These are phyloP conservation scores for Gracilaria vermiculophylla DNA, from an alignment of 23 red algal genomes.

Conservation along the genomic window DNA sequence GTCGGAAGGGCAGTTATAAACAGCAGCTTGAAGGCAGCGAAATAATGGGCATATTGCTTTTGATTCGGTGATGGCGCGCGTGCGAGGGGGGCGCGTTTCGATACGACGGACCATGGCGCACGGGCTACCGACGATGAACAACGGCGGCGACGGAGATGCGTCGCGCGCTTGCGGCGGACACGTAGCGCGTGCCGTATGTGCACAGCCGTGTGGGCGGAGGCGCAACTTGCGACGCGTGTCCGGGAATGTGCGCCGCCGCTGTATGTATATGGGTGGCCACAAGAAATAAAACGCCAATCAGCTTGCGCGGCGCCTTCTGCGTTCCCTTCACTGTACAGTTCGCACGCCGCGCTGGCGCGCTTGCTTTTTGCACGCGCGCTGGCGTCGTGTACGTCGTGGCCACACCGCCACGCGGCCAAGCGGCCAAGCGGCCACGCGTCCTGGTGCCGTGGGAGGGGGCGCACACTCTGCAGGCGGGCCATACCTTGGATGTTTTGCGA, in stretches of 20 bases:
- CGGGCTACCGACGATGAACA: not conserved
- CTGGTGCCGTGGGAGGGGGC: too few species aligned
- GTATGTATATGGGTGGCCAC: not conserved
- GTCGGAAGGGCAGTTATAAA: not conserved
- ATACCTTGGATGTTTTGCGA: too few species aligned
- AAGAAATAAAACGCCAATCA: not conserved
- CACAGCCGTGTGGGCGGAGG: not conserved
- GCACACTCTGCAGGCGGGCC: too few species aligned
- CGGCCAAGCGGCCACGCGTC: too few species aligned
- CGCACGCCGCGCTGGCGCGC: too few species aligned
- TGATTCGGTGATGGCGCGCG: not conserved
- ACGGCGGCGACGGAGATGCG: not conserved
- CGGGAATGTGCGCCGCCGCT: conserved; percentile 1
- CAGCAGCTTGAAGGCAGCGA: not conserved
- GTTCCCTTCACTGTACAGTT: too few species aligned
- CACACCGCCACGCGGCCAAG: too few species aligned
- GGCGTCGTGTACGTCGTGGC: too few species aligned
- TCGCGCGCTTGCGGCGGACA: not conserved
- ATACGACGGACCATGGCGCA: not conserved
- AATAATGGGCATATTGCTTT: too few species aligned
- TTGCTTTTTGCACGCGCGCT: too few species aligned
- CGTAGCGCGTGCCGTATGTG: not conserved
- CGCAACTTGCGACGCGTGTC: conserved; percentile 10
- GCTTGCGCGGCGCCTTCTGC: too few species aligned
- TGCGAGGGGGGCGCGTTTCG: not conserved